Base-by-base conservation (phyloP, 768 basidiomycete genomes). In the Nevesoporus exiguus region DNA sequence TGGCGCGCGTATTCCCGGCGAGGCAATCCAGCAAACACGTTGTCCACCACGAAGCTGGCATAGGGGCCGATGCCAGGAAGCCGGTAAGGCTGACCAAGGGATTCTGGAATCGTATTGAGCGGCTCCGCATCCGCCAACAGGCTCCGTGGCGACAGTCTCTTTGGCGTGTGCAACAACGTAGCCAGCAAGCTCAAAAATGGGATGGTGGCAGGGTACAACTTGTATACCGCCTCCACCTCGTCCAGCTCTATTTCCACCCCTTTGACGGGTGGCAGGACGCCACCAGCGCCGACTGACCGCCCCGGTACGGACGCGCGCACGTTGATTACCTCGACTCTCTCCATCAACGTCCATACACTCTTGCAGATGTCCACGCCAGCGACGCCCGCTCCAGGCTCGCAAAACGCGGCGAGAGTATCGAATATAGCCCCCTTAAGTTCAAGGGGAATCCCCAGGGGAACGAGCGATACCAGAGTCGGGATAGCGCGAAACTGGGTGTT, bases 211-310 rank as follows among this genome's bases (percentile, higher is more conserved):
- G 95, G 93, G 69, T 96, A 98, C 52, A 87, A 64, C 68, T 81
- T 81, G 65, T 86, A 82, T 5, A 79, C 77, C 14, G 89, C 75
- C 70, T 98, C 96, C 49, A 94, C 83, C 60, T 93, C 87, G 60
- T 94, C 93, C 58, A 98, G 72, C 66, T 96, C 93, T 5, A 88
- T 80, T 58, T 95, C 86, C 4, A 93, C 85, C 0, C 94, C 93
- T 64, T 86, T 88, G 11, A 80, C 80, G 21, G 85, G 76, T 4
- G 81, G 76, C 7, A 86, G 64, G 36, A 66, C 58, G 8, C 52
- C 47, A 40, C 40, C 77, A 69, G 24, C 74, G 62, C 56, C 60
- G 33, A 48, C 36, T 17, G 43, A 34, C 39, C 55, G 59, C 31
- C 68, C 62, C 1, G 70, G 58, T 15, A 77, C 75, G 6, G 75